Percentiles rank a stretch among this genome's conserved stretches.
phyloP scores from a whole-genome alignment of 148 eudicot species.

The Bassia scoparia region DNA sequence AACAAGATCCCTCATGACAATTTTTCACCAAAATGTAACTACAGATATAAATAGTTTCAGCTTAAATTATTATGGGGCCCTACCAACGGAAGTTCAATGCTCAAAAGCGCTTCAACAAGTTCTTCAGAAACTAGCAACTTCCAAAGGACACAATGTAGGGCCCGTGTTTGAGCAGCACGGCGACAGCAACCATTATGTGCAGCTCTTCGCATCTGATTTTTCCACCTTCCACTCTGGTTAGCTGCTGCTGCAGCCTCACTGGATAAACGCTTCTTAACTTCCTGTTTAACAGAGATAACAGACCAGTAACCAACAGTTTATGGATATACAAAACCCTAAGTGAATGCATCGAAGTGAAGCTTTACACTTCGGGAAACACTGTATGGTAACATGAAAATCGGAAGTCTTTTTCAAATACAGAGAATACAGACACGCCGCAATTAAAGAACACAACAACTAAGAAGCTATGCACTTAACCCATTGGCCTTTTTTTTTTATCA shows the following conservation, averaged over 20 bases:
- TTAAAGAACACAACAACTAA: background rate
- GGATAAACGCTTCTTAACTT: constrained; percentile 77
- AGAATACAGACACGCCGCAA: background rate
- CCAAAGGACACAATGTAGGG: constrained; percentile 75
- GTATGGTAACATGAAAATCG: background rate
- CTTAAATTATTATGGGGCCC: no score
- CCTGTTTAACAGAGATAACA: constrained; percentile 38
- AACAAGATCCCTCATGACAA: no score
- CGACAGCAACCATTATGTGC: constrained; percentile 99
- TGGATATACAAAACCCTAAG: background rate
- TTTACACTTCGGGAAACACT: background rate
- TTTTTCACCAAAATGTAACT: no score
- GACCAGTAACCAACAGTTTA: background rate
- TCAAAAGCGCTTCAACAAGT: constrained; percentile 63
- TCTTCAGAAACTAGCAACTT: constrained; percentile 79
- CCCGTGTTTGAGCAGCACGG: constrained; percentile 80
- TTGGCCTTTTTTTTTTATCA: background rate
- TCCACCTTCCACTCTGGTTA: constrained; percentile 87
- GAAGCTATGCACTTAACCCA: background rate
- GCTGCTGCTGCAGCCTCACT: constrained; percentile 86
- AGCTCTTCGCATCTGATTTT: constrained; percentile 90
- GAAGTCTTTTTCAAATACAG: background rate
- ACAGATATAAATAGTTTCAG: no score
- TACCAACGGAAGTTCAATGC: constrained; percentile 77
- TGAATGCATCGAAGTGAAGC: background rate